Percentiles rank a stretch among this genome's conserved stretches.
Evolutionary conservation across 2,329 filamentous ascomycete genomes (phyloP).

Genomic region (Teratosphaeria gauchensis): DNA sequence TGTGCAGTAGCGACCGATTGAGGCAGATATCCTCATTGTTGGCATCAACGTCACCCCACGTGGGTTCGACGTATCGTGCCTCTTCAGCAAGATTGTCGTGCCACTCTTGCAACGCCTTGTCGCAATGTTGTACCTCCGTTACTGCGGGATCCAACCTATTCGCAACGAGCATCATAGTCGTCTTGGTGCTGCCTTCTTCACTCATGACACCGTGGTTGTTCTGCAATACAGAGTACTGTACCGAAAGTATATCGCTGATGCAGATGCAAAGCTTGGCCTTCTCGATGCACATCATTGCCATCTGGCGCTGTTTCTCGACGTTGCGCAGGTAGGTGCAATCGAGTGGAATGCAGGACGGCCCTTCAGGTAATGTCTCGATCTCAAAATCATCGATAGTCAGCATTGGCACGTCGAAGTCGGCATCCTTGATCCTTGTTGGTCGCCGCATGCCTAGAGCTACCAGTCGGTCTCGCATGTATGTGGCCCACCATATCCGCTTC

Average conservation of each 20-base stretch:
- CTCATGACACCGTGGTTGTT: constrained; percentile 64
- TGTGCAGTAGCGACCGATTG: constrained; percentile 78
- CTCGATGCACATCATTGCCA: constrained; percentile 82
- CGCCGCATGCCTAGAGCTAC: constrained; percentile 90
- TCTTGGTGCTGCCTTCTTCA: constrained; percentile 58
- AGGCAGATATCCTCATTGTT: constrained; percentile 53
- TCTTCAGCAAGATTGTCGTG: constrained; percentile 58
- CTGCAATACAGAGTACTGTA: constrained; percentile 86
- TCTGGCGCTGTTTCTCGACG: constrained; percentile 60
- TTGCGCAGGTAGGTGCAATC: constrained; percentile 65
- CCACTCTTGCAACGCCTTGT: constrained; percentile 72
- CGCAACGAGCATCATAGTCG: constrained; percentile 80
- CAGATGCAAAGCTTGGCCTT: constrained; percentile 84
- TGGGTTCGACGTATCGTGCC: constrained; percentile 56
- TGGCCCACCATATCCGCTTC: constrained; percentile 98
- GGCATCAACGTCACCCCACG: constrained; percentile 45
- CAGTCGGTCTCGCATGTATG: constrained; percentile 86
- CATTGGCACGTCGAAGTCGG: constrained; percentile 92
- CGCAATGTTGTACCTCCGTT: constrained; percentile 68
- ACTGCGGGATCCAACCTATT: constrained; percentile 79
- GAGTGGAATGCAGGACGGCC: constrained; percentile 56
- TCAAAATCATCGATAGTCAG: constrained; percentile 78
- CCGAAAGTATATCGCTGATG: constrained; percentile 79
- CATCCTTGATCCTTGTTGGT: constrained; percentile 82
- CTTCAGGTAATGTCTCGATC: constrained; percentile 51